Conservation (phyloP, 495 filamentous ascomycete genomes). For the Oidiodendron maius region DNA sequence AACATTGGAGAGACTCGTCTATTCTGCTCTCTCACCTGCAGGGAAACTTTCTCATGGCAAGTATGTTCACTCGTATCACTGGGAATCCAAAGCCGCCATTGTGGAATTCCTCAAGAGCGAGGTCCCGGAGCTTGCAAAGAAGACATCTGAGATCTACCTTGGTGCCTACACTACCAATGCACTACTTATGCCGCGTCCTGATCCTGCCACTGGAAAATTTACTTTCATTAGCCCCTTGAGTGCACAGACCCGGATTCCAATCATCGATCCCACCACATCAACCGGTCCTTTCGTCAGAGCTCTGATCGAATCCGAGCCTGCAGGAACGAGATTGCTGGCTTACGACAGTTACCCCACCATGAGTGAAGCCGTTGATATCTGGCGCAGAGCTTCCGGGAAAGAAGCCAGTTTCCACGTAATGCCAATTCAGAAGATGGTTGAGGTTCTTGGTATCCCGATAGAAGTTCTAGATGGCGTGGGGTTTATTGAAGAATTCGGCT, state of each 20-base stretch:
- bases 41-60: slow-evolving; percentile 27
- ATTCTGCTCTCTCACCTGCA: slow-evolving; percentile 28
- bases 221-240: slow-evolving; percentile 23
- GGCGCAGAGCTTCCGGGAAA: slow-evolving; percentile 30
- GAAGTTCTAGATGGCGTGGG: slow-evolving; percentile 30
- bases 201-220: slow-evolving; percentile 23
- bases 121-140: slow-evolving; percentile 32
- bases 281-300: slow-evolving; percentile 37
- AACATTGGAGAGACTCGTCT: slow-evolving; percentile 41
- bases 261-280: slow-evolving; percentile 32
- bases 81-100: slow-evolving; percentile 31
- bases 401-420: slow-evolving; percentile 24
- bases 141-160: slow-evolving; percentile 33
- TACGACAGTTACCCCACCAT: slow-evolving; percentile 32
- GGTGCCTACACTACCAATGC: slow-evolving; percentile 25
- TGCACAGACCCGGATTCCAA: slow-evolving; percentile 25
- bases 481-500: slow-evolving; percentile 34
- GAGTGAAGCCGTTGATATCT: slow-evolving; percentile 25
- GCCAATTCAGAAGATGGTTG: slow-evolving; percentile 27
- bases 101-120: slow-evolving; percentile 27
- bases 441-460: slow-evolving; percentile 28
- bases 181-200: slow-evolving; percentile 28
- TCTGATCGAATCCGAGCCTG: slow-evolving; percentile 31
- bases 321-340: slow-evolving; percentile 34
- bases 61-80: slow-evolving; percentile 30